phyloP scores from a whole-genome alignment of 2,329 filamentous ascomycete species.

The Nectriaceae sp. region DNA sequence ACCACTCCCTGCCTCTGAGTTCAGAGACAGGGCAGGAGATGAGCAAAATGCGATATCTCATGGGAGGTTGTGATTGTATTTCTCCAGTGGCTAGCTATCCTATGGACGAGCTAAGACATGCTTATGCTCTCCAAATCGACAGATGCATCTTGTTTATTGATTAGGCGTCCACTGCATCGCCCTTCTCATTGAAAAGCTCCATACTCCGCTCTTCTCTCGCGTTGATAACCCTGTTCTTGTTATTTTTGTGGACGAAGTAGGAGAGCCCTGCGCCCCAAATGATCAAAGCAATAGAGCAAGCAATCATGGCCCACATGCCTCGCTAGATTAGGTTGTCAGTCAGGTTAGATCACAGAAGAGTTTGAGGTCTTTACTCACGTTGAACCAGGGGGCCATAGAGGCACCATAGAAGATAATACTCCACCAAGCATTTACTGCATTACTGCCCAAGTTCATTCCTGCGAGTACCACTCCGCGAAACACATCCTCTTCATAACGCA shows the following conservation, averaged over 20 bases:
- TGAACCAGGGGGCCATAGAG: constrained; percentile 66
- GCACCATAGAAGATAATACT: constrained; percentile 71
- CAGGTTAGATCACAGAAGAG: constrained; percentile 5
- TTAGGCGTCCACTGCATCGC: no score
- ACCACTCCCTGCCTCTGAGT: no score
- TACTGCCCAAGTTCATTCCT: constrained; percentile 70
- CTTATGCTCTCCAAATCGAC: no score
- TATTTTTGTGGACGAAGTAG: constrained; percentile 32
- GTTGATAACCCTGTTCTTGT: no score
- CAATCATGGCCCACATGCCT: constrained; percentile 78
- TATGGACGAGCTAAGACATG: no score
- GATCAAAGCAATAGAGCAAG: constrained; percentile 57
- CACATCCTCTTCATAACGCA: constrained; percentile 63
- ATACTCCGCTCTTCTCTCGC: no score
- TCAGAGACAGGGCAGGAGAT: no score
- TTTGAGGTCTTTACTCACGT: constrained; percentile 40
- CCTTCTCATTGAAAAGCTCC: no score
- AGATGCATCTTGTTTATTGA: no score
- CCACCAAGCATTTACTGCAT: constrained; percentile 74
- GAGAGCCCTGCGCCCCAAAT: constrained; percentile 60
- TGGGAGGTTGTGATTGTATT: no score
- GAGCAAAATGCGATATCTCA: no score
- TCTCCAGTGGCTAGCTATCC: no score
- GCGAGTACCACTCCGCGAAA: constrained; percentile 68
- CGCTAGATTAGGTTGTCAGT: constrained; percentile 38